Percentiles rank a stretch among this genome's conserved stretches.
Conservation (phyloP, 257 asterid species). For the Forsythia viridissima region DNA sequence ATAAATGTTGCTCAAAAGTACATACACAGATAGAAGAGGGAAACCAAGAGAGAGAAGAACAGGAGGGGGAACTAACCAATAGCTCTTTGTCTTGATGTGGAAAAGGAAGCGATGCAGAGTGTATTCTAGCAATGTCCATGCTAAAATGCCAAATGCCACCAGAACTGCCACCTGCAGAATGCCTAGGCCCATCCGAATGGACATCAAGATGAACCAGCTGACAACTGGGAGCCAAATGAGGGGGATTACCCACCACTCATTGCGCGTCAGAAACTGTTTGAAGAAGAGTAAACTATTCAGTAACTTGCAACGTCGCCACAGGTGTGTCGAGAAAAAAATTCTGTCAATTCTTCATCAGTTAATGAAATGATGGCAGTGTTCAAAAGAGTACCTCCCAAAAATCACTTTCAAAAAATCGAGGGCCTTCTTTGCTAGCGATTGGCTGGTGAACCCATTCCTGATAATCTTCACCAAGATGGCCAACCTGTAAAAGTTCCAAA, state of each 20-base stretch:
- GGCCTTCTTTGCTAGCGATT: constrained; percentile 80
- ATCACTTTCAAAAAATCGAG: constrained; percentile 79
- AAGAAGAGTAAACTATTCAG: constrained; percentile 19
- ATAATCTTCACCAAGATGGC: constrained; percentile 87
- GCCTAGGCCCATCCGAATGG: constrained; percentile 49
- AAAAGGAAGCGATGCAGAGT: constrained; percentile 70
- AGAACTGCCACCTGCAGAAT: constrained; percentile 42
- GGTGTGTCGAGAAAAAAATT: background rate
- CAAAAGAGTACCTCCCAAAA: constrained; percentile 65
- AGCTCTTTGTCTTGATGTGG: constrained; percentile 65
- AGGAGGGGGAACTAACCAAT: constrained; percentile 43
- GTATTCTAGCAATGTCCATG: constrained; percentile 81
- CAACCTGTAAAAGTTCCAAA: constrained; percentile 53
- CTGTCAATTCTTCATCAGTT: background rate
- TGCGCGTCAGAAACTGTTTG: constrained; percentile 72
- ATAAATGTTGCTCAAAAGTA: background rate
- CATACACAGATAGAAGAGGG: background rate
- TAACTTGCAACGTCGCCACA: background rate
- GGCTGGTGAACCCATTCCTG: constrained; percentile 99
- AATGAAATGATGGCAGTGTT: background rate
- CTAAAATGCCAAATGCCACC: constrained; percentile 48
- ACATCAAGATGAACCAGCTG: constrained; percentile 48
- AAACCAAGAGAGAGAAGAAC: background rate
- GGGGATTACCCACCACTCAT: constrained; percentile 82
- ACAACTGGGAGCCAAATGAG: constrained; percentile 84